A percentile compares a stretch with the other conserved stretches of the same genome.
These are phyloP conservation scores for Opeltia flavorubescens DNA, from an alignment of 495 filamentous ascomycete genomes.

Conservation along the genomic window DNA sequence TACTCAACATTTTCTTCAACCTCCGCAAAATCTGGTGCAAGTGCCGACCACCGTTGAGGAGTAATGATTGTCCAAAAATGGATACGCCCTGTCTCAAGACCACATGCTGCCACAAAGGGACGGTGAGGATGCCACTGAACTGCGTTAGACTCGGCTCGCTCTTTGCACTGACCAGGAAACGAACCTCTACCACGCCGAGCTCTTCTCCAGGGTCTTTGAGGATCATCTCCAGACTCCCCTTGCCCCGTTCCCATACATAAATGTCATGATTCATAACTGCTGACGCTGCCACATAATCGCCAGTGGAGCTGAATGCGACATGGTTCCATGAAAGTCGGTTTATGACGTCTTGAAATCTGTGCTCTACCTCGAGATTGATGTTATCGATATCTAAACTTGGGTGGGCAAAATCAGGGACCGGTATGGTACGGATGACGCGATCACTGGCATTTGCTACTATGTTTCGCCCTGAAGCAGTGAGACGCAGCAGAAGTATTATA, in stretches of 20 bases:
- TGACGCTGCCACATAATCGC: constrained; percentile 83
- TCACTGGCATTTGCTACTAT: constrained; percentile 84
- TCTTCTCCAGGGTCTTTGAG: constrained; percentile 92
- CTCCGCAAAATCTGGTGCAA: constrained; percentile 93
- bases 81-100: constrained; percentile 74
- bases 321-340: constrained; percentile 92
- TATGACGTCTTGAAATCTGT: constrained; percentile 96
- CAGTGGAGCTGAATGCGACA: constrained; percentile 80
- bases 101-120: constrained; percentile 80
- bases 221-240: constrained; percentile 91
- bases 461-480: constrained; percentile 70
- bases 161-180: neutral
- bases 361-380: constrained; percentile 81
- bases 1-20: constrained; percentile 98
- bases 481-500: constrained; percentile 76
- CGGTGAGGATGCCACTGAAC: constrained; percentile 74
- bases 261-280: constrained; percentile 97
- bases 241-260: constrained; percentile 92
- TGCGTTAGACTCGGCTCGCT: neutral
- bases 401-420: constrained; percentile 49
- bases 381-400: constrained; percentile 29
- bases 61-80: constrained; percentile 88
- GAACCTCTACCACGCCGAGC: constrained; percentile 67
- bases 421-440: constrained; percentile 79
- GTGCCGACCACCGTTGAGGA: constrained; percentile 89